These are phyloP conservation scores for Salix arbutifolia DNA, from an alignment of 345 rosid genomes.

Conservation along the genomic window DNA sequence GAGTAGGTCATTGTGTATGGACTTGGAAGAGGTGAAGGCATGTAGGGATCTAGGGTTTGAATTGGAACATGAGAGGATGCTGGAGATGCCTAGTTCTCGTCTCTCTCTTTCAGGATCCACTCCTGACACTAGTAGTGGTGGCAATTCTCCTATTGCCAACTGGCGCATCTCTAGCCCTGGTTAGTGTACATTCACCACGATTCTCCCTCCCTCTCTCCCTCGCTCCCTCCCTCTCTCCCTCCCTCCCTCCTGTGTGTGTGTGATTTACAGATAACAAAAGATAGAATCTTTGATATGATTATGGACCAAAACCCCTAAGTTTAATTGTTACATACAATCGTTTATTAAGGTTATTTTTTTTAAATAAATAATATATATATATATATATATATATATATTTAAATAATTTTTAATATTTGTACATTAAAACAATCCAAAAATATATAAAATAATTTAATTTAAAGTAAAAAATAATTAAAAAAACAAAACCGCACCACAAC, in stretches of 20 bases:
- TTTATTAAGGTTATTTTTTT: no score
- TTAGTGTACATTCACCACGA: conserved; percentile 11
- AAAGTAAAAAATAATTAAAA: no score
- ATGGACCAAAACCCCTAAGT: background rate
- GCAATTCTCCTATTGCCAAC: conserved; percentile 77
- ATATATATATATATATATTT: no score
- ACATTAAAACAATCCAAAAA: no score
- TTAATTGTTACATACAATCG: no score
- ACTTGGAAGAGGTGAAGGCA: conserved; percentile 58
- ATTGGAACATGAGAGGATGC: conserved; percentile 65
- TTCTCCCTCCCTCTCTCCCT: background rate
- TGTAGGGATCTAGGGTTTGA: conserved; percentile 89
- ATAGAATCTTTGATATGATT: background rate
- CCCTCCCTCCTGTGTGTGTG: no score
- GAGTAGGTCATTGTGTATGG: conserved; percentile 76
- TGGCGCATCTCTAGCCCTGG: conserved; percentile 96
- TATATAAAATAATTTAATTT: no score
- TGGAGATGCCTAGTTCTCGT: conserved; percentile 51
- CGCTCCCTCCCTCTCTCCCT: background rate
- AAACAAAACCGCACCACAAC: no score
- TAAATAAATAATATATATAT: no score
- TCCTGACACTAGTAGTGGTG: conserved; percentile 69
- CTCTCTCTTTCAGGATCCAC: conserved; percentile 55
- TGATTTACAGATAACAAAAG: background rate
- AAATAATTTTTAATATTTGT: no score